Base-by-base conservation (phyloP, 257 asterid genomes). In the Solanum virginianum region DNA sequence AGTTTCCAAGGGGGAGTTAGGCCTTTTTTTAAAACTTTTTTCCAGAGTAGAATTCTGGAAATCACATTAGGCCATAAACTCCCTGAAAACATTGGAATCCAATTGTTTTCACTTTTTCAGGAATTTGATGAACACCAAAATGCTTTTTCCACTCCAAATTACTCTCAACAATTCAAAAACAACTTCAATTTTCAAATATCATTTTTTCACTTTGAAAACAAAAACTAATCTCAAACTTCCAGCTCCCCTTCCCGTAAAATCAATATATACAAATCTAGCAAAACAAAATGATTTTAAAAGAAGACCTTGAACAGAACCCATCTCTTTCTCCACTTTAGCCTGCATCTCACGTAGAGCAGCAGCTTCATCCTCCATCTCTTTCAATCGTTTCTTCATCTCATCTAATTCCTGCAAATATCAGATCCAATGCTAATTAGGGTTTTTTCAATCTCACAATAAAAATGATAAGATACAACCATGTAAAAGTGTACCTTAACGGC, bases 281-380 rank as follows among this genome's bases (percentile, higher is more conserved):
- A 55, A 26, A 24, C 24, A 72, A 17, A 59, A 26, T 10, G 22
- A 79, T 36, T 4, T 36, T 32, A 3, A 17, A 36, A 36, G 4
- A 36, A 36, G 41, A 36, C 92, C 92, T 87, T 88, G 92, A 81
- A 90, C 91, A 60, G 88, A 88, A 22, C 92, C 91, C 90, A 90
- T 90, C 85, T 88, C 92, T 83, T 90, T 90, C 85, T 90, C 92
- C 66, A 88, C 92, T 84, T 90, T 90, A 36, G 90, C 90, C 66
- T 90, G 92, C 92, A 90, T 90, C 83, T 90, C 92, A 45, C 92
- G 91, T 15, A 90, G 91, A 68, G 92, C 91, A 1, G 88, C 91
- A 1, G 91, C 91, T 86, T 90, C 91, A 56, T 90, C 92, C 71
- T 90, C 92, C 89, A 90, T 90, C 84, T 90, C 92, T 85, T 90